phyloP scores from a whole-genome alignment of 2,329 filamentous ascomycete genomes.

The Diaporthe destruens region DNA sequence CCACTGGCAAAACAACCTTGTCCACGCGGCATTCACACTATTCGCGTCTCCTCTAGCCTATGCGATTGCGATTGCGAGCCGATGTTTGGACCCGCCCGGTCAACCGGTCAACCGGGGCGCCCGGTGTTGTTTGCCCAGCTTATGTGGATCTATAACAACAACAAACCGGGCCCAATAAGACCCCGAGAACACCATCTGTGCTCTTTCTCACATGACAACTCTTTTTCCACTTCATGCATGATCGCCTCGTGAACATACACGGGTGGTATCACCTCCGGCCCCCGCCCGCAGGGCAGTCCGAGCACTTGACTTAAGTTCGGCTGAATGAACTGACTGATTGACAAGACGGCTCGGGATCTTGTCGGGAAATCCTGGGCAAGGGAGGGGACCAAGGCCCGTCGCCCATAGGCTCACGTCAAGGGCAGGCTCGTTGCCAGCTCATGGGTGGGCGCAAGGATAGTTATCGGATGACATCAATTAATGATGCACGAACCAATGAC shows the following conservation, averaged over 20 bases:
- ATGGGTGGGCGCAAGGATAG: not conserved
- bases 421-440: not conserved
- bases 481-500: conserved; percentile 4
- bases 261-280: not conserved
- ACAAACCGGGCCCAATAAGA: not conserved
- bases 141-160: not conserved
- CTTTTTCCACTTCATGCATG: not conserved
- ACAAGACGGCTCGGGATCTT: conserved; percentile 3
- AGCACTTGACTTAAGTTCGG: not conserved
- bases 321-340: not conserved
- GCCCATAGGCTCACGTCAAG: not conserved
- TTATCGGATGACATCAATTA: not conserved
- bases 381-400: not conserved
- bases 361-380: conserved; percentile 8
- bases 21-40: conserved; percentile 12
- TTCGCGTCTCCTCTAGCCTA: not conserved
- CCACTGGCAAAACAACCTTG: not conserved
- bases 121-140: not conserved
- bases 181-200: not conserved
- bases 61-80: not conserved
- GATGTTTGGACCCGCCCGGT: conserved; percentile 6
- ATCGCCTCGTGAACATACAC: not conserved
- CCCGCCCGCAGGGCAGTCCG: not conserved
- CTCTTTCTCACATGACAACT: no score
- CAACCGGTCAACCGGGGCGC: conserved; percentile 7